Evolutionary conservation across 371 early-diverging fungal genomes (phyloP).

Genomic region (Syncephalastrum monosporum): DNA sequence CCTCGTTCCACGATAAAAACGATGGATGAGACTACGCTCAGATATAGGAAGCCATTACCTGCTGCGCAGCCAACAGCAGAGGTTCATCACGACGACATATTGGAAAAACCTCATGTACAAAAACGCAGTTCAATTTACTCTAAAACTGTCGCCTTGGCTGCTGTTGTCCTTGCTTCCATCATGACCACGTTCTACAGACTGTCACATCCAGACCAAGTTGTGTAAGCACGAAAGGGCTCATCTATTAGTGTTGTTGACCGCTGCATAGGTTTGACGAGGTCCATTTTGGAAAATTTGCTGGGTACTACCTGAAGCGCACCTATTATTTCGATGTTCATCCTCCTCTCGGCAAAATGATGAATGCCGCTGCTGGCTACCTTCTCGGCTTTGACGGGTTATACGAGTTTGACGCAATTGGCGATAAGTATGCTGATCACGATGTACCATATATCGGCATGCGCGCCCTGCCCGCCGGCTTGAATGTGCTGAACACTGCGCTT

Average conservation of each 20-base stretch:
- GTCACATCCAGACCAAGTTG: constrained; percentile 63
- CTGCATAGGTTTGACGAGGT: constrained; percentile 77
- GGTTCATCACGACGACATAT: too few species aligned
- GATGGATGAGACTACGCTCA: too few species aligned
- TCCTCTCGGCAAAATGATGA: constrained; percentile 94
- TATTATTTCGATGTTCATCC: constrained; percentile 99
- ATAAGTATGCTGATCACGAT: constrained; percentile 73
- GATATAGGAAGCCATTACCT: too few species aligned
- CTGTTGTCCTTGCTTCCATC: too few species aligned
- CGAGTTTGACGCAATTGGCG: constrained; percentile 87
- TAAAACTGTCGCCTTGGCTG: too few species aligned
- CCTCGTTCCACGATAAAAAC: too few species aligned
- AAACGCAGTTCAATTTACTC: too few species aligned
- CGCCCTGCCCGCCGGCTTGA: constrained; percentile 71
- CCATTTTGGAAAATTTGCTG: constrained; percentile 98
- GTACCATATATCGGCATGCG: constrained; percentile 87
- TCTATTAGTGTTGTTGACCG: not conserved
- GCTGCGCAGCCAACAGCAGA: too few species aligned
- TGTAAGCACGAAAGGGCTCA: constrained; percentile 31
- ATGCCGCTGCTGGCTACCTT: constrained; percentile 78
- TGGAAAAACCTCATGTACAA: too few species aligned
- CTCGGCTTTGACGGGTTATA: constrained; percentile 89
- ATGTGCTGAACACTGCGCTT: constrained; percentile 71
- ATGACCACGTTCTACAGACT: constrained; percentile 44
- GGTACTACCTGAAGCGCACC: constrained; percentile 85